Conservation (phyloP, 176 grass and related monocot genomes). For the Otatea glauca region DNA sequence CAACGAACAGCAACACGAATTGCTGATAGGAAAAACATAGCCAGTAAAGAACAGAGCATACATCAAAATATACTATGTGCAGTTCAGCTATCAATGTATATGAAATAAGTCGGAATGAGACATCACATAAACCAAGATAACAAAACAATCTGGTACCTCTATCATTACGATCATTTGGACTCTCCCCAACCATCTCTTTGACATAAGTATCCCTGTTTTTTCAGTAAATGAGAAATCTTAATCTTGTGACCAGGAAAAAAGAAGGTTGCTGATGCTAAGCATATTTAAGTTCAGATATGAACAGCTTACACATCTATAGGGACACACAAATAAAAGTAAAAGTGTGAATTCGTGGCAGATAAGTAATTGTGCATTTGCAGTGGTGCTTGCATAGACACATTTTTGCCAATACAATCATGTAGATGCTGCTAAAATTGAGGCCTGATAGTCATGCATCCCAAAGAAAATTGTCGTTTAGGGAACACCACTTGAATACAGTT, state of each 20-base stretch:
- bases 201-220: constrained; percentile 90
- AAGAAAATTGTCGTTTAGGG: background rate
- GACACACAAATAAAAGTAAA: constrained; percentile 22
- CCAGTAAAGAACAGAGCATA: constrained; percentile 20
- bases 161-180: constrained; percentile 96
- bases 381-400: background rate
- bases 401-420: background rate
- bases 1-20: constrained; percentile 93
- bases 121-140: constrained; percentile 6
- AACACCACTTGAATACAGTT: background rate
- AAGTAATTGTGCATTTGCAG: background rate
- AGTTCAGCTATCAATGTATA: background rate
- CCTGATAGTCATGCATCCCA: background rate
- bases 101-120: constrained; percentile 8
- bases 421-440: too few species aligned
- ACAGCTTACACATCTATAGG: constrained; percentile 24
- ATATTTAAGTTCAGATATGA: constrained; percentile 16
- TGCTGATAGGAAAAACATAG: constrained; percentile 50
- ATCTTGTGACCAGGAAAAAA: background rate
- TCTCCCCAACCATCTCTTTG: constrained; percentile 95
- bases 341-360: background rate
- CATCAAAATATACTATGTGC: background rate
- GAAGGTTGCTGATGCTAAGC: background rate
- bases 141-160: constrained; percentile 58
- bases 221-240: constrained; percentile 32